Evolutionary conservation across 1,139 yeast species (phyloP).

Genomic region (Saccharomyces pastorianus): DNA sequence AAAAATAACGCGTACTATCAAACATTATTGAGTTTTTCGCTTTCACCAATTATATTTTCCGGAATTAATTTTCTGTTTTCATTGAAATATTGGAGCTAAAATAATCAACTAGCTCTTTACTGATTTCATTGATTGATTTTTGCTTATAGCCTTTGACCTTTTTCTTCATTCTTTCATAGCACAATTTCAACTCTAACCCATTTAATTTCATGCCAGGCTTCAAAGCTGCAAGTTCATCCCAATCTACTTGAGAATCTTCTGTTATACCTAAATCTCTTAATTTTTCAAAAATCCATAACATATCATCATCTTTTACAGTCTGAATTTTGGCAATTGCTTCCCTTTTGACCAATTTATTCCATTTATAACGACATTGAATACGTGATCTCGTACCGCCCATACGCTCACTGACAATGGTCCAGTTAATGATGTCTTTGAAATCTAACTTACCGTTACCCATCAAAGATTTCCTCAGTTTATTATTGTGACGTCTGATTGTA

Average conservation of each 20-base stretch:
- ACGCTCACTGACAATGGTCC: conserved; percentile 83
- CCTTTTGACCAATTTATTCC: conserved; percentile 71
- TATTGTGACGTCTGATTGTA: not conserved
- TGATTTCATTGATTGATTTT: conserved; percentile 36
- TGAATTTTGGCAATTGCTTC: conserved; percentile 46
- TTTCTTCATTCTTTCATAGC: conserved; percentile 41
- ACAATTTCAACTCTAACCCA: conserved; percentile 39
- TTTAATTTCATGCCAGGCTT: conserved; percentile 40
- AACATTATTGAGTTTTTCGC: not conserved
- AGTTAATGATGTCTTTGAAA: conserved; percentile 48
- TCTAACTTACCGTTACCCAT: conserved; percentile 9
- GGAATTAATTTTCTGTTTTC: conserved; percentile 6
- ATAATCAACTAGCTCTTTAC: conserved; percentile 26
- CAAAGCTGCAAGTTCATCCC: conserved; percentile 48
- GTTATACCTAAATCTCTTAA: conserved; percentile 43
- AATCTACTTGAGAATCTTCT: conserved; percentile 48
- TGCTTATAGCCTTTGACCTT: conserved; percentile 36
- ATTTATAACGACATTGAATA: conserved; percentile 89
- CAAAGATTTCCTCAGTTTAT: not conserved
- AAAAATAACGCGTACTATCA: not conserved
- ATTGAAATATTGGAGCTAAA: conserved; percentile 17
- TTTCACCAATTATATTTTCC: not conserved
- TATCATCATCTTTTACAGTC: conserved; percentile 43
- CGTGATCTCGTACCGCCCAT: conserved; percentile 87
- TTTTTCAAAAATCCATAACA: conserved; percentile 50